These are phyloP conservation scores for Aspergillus bombycis DNA, from an alignment of 2,329 filamentous ascomycete genomes.

Conservation along the genomic window DNA sequence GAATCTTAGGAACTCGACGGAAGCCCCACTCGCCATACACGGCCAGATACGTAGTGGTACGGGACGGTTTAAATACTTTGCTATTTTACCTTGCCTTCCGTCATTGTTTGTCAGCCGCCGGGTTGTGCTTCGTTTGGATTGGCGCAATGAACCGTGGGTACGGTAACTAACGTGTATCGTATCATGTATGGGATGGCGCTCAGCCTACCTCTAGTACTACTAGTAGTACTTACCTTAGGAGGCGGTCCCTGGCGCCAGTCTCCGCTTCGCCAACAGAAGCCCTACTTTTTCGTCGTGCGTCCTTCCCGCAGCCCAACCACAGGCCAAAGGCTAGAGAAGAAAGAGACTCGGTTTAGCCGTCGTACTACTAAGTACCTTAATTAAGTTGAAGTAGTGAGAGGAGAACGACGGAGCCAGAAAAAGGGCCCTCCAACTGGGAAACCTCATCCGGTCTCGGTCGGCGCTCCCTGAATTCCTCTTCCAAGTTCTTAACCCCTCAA, in stretches of 20 bases:
- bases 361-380: constrained; percentile 10
- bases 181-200: constrained; percentile 8
- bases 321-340: constrained; percentile 15
- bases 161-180: constrained; percentile 8
- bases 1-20: constrained; percentile 24
- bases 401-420: constrained; percentile 2
- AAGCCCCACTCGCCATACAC: constrained; percentile 14
- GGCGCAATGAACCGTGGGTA: not conserved
- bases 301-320: constrained; percentile 20
- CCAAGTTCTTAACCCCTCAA: constrained; percentile 17
- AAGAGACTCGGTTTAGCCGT: constrained; percentile 1
- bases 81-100: constrained; percentile 2
- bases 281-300: constrained; percentile 20
- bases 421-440: constrained; percentile 11
- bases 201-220: not conserved
- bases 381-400: constrained; percentile 7
- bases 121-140: not conserved
- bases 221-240: not conserved
- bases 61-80: constrained; percentile 10
- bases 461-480: constrained; percentile 27
- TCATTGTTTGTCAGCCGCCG: not conserved
- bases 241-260: constrained; percentile 26
- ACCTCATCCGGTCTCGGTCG: constrained; percentile 23
- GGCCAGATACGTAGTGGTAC: constrained; percentile 12
- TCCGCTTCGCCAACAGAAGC: constrained; percentile 22